These are phyloP conservation scores for Rhizopogon rudus DNA, from an alignment of 768 basidiomycete species.

Conservation along the genomic window DNA sequence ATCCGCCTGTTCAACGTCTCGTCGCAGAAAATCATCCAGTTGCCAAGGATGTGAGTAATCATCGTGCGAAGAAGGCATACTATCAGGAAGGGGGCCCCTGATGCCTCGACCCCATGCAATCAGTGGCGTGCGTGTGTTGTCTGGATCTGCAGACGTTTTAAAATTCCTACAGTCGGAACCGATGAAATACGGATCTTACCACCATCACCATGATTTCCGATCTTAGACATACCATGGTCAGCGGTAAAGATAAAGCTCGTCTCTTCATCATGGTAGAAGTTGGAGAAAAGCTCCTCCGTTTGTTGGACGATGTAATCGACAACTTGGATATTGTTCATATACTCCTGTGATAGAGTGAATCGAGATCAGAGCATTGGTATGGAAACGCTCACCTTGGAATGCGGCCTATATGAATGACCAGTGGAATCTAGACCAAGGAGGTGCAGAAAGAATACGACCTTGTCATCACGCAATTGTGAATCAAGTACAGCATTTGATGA, in stretches of 20 bases:
- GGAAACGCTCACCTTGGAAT: conserved; percentile 49
- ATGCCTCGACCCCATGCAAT: conserved; percentile 81
- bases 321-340: conserved; percentile 78
- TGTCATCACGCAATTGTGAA: conserved; percentile 46
- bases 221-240: conserved; percentile 86
- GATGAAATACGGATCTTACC: conserved; percentile 35
- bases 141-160: conserved; percentile 54
- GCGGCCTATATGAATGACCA: conserved; percentile 81
- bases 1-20: conserved; percentile 83
- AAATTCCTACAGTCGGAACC: not conserved
- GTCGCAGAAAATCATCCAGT: conserved; percentile 51
- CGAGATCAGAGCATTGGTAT: not conserved
- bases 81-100: conserved; percentile 60
- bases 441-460: conserved; percentile 79
- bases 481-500: conserved; percentile 46
- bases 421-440: conserved; percentile 83
- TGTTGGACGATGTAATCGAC: conserved; percentile 71
- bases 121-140: conserved; percentile 82
- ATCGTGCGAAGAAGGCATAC: conserved; percentile 57
- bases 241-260: conserved; percentile 81
- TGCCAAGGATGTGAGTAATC: conserved; percentile 63
- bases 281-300: conserved; percentile 54
- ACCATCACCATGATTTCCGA: conserved; percentile 89
- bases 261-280: conserved; percentile 64
- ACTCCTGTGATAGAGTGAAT: conserved; percentile 48